These are phyloP conservation scores for Dillenia suffruticosa DNA, from an alignment of 164 flowering plant species.

Conservation along the genomic window DNA sequence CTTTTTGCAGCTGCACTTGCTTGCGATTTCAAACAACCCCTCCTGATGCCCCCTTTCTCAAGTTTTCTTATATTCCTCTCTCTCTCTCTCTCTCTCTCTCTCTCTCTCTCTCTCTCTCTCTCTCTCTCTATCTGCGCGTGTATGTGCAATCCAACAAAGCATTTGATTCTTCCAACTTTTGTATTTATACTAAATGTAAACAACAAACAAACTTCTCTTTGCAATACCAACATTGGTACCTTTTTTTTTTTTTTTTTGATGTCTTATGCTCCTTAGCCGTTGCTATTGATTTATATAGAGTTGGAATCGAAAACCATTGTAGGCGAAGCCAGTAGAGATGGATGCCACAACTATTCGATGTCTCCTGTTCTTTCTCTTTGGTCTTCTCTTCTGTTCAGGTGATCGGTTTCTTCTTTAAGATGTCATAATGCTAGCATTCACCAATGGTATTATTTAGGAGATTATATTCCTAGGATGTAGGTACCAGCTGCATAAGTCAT, in stretches of 20 bases:
- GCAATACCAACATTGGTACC: conserved; percentile 23
- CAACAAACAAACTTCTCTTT: conserved; percentile 25
- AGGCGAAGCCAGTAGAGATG: conserved; percentile 27
- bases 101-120: conserved; percentile 22
- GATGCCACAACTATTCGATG: conserved; percentile 14
- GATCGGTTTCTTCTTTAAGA: conserved; percentile 4
- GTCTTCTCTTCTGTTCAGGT: conserved; percentile 46
- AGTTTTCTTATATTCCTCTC: conserved; percentile 28
- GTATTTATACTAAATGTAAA: conserved; percentile 21
- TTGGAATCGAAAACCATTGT: not conserved
- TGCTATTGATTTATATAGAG: not conserved
- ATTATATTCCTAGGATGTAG: too few relatives aligned
- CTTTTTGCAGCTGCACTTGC: conserved; percentile 57
- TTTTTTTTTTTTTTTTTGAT: conserved; percentile 14
- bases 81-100: conserved; percentile 11
- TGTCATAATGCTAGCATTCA: too few relatives aligned
- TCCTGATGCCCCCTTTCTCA: conserved; percentile 41
- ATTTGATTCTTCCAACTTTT: conserved; percentile 33
- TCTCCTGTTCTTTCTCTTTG: conserved; percentile 22
- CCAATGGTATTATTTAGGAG: too few relatives aligned
- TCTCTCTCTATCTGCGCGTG: conserved; percentile 12
- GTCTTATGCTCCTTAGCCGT: conserved; percentile 11
- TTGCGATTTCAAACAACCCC: conserved; percentile 37
- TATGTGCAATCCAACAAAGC: conserved; percentile 43
- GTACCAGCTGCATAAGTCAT: too few relatives aligned